Evolutionary conservation across 176 grass and related monocot genomes (phyloP).

Genomic region (Carex littledalei): DNA sequence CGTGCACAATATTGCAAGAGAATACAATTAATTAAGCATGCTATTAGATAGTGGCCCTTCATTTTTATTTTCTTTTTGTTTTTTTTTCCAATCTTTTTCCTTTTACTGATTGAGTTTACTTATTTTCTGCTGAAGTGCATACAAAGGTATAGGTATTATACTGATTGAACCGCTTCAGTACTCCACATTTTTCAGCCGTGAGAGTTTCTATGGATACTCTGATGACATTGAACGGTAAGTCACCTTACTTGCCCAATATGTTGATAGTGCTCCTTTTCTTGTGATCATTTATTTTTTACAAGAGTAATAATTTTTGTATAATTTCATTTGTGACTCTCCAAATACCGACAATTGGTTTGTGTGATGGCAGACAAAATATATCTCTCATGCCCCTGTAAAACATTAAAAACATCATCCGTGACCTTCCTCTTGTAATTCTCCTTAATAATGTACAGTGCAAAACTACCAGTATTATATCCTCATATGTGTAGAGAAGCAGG

Average conservation of each 20-base stretch:
- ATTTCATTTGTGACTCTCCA: background rate
- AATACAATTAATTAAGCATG: conserved; percentile 1
- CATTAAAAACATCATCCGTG: background rate
- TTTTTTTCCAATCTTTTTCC: background rate
- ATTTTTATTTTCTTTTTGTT: conserved; percentile 2
- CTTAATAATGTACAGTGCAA: background rate
- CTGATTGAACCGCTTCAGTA: conserved; percentile 40
- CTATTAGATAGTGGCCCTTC: background rate
- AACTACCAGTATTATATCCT: background rate
- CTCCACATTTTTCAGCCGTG: conserved; percentile 40
- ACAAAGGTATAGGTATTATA: conserved; percentile 39
- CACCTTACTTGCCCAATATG: background rate
- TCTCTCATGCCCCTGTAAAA: background rate
- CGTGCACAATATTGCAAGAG: background rate
- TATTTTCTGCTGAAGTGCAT: conserved; percentile 19
- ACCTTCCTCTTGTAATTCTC: background rate
- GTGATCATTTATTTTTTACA: background rate
- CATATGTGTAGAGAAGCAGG: background rate
- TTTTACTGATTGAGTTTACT: background rate
- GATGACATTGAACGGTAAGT: conserved; percentile 56
- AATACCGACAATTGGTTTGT: background rate
- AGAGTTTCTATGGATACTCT: conserved; percentile 44
- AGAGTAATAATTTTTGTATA: background rate
- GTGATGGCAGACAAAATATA: background rate
- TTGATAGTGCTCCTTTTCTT: background rate